These are phyloP conservation scores for Colletotrichum tofieldiae DNA, from an alignment of 2,329 filamentous ascomycete genomes.

Conservation along the genomic window DNA sequence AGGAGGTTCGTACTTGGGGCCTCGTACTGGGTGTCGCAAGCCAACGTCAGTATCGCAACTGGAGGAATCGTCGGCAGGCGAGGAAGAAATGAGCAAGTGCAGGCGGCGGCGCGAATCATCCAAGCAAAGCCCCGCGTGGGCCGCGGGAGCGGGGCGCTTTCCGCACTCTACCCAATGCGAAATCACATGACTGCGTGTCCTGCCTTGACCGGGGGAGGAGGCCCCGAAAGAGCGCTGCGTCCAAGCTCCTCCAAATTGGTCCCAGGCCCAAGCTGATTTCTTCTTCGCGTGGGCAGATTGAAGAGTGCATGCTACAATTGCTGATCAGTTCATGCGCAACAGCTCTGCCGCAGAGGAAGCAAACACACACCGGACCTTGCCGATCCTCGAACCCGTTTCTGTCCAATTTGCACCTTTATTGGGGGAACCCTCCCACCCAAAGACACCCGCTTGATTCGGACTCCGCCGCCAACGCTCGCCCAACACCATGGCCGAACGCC, in stretches of 20 bases:
- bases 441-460: not conserved
- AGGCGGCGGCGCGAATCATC: not conserved
- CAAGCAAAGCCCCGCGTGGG: constrained; percentile 4
- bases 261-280: not conserved
- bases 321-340: not conserved
- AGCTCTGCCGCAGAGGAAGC: no score
- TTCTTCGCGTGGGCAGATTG: not conserved
- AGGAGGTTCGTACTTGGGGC: not conserved
- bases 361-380: not conserved
- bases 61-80: no score
- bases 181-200: constrained; percentile 49
- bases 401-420: not conserved
- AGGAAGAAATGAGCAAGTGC: not conserved
- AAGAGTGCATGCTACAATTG: not conserved
- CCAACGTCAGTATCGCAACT: not conserved
- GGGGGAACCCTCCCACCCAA: not conserved
- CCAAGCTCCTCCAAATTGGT: constrained; percentile 24
- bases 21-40: not conserved
- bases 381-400: not conserved
- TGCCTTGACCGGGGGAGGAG: not conserved
- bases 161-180: constrained; percentile 43
- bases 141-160: constrained; percentile 7
- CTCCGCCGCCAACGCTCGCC: not conserved
- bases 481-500: constrained; percentile 30
- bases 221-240: not conserved